Base-by-base conservation (phyloP, 441 rosid genomes). In the Macaranga tanarius region DNA sequence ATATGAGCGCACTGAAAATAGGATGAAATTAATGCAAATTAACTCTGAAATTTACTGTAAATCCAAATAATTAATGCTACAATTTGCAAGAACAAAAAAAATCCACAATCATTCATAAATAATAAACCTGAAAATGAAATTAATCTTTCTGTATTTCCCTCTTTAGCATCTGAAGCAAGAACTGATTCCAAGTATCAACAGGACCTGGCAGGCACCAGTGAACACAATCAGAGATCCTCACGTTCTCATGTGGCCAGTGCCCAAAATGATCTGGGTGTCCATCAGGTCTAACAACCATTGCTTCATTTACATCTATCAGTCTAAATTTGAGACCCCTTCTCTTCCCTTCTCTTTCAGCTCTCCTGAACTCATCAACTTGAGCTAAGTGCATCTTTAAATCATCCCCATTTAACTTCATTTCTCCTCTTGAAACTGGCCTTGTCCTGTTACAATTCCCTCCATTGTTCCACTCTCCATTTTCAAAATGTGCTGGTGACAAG, bases 181-280 rank as follows among this genome's bases (percentile, higher is more conserved):
- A 82, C 77, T 91, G 92, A 62, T 91, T 91, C 95, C 92, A 91
- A 47, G 88, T 76, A 77, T 92, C 97, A 51, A 87, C 65, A 1
- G 97, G 92, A 7, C 96, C 96, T 2, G 97, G 97, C 79, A 88
- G 72, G 74, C 94, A 90, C 97, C 97, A 92, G 76, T 90, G 97
- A 38, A 90, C 94, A 71, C 94, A 90, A 70, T 92, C 94, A 28
- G 85, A 77, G 4, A 81, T 74, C 0, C 81, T 79, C 48, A 67
- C 73, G 65, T 87, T 92, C 76, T 70, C 75, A 44, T 80, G 81
- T 9, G 45, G 71, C 26, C 76, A 84, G 38, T 77, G 86, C 34
- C 94, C 94, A 61, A 71, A 84, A 44, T 76, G 70, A 60, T 79
- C 80, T 0, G 96, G 96, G 70, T 92, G 94, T 17, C 94, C 97